phyloP scores from a whole-genome alignment of 805 yeast genomes.

The Saccharomycopsis fodiens region DNA sequence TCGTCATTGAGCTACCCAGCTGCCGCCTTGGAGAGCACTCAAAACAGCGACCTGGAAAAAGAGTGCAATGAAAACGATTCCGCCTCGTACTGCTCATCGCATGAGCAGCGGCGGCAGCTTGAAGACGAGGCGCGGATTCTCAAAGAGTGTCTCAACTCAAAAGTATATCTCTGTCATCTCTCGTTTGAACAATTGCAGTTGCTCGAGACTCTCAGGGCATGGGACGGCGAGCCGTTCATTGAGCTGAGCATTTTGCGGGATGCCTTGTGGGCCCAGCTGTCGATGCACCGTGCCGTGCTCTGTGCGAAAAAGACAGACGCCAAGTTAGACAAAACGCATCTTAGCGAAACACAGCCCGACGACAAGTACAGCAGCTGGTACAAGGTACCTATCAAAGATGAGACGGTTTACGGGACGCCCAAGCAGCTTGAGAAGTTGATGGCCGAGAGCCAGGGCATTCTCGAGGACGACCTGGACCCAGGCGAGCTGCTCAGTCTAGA shows the following conservation, averaged over 20 bases:
- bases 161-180: slow-evolving; percentile 41
- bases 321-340: slow-evolving; percentile 26
- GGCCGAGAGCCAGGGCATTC: slow-evolving; percentile 24
- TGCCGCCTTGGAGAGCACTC: neutral
- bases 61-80: slow-evolving; percentile 15
- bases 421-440: slow-evolving; percentile 27
- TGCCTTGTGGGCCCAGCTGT: slow-evolving; percentile 44
- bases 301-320: slow-evolving; percentile 25
- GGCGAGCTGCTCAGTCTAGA: neutral
- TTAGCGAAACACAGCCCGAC: slow-evolving; percentile 26
- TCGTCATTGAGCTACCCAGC: neutral
- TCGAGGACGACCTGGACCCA: slow-evolving; percentile 8
- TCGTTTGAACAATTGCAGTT: slow-evolving; percentile 40
- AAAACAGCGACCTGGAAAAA: neutral
- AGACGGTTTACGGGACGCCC: slow-evolving; percentile 40
- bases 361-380: slow-evolving; percentile 28
- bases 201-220: slow-evolving; percentile 34
- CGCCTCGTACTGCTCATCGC: slow-evolving; percentile 1
- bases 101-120: neutral
- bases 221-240: slow-evolving; percentile 32
- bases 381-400: slow-evolving; percentile 38
- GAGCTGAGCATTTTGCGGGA: slow-evolving; percentile 33
- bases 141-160: slow-evolving; percentile 31
- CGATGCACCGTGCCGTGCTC: slow-evolving; percentile 33
- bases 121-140: slow-evolving; percentile 20